These are phyloP conservation scores for Diplocarpon mali DNA, from an alignment of 2,329 filamentous ascomycete species.

Conservation along the genomic window DNA sequence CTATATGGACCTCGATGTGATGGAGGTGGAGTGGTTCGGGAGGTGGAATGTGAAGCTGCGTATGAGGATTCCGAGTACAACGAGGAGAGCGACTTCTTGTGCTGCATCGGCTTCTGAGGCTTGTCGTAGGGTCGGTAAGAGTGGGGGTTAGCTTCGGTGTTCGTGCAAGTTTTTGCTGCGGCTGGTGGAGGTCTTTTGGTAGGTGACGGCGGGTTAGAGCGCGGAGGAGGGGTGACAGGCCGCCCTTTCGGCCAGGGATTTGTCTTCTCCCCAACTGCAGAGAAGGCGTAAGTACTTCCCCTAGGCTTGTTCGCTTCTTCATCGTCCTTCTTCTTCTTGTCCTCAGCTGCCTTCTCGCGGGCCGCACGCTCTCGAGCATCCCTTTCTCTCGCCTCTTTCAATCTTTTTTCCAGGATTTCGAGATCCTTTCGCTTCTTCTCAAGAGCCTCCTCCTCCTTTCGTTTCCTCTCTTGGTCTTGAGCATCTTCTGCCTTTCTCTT, in stretches of 20 bases:
- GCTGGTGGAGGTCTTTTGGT: slow-evolving; percentile 32
- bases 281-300: slow-evolving; percentile 45
- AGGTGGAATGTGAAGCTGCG: slow-evolving; percentile 72
- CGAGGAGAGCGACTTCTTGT: slow-evolving; percentile 57
- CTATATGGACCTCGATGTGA: slow-evolving; percentile 69
- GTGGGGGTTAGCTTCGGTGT: slow-evolving; percentile 50
- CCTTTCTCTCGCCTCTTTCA: slow-evolving; percentile 31
- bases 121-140: slow-evolving; percentile 72
- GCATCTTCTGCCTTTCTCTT: slow-evolving; percentile 15
- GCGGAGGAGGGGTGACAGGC: slow-evolving; percentile 27
- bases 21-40: slow-evolving; percentile 72
- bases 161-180: slow-evolving; percentile 45
- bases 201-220: slow-evolving; percentile 28
- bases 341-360: slow-evolving; percentile 27
- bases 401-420: slow-evolving; percentile 28
- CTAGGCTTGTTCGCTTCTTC: slow-evolving; percentile 22
- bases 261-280: slow-evolving; percentile 55
- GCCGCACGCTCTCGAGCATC: slow-evolving; percentile 27
- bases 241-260: slow-evolving; percentile 59
- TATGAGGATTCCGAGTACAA: slow-evolving; percentile 78
- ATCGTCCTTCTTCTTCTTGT: slow-evolving; percentile 21
- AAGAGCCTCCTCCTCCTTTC: slow-evolving; percentile 45
- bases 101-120: slow-evolving; percentile 40
- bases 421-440: slow-evolving; percentile 48
- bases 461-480: slow-evolving; percentile 4